Evolutionary conservation across 495 filamentous ascomycete species (phyloP).

Genomic region (Penicillium fimorum): DNA sequence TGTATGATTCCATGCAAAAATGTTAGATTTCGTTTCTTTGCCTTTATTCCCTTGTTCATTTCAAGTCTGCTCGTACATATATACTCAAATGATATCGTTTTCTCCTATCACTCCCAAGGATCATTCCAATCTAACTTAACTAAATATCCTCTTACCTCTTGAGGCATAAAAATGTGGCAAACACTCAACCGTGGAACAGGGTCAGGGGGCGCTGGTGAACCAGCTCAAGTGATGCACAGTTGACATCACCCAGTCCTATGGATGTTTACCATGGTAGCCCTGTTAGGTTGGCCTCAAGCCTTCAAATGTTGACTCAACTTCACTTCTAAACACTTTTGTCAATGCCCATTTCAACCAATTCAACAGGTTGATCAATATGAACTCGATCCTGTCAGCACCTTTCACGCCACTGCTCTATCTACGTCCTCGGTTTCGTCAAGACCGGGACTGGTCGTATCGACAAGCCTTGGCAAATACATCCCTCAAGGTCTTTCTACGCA

Average conservation of each 20-base stretch:
- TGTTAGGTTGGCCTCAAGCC: not conserved
- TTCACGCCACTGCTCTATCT: constrained; percentile 15
- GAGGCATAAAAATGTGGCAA: not conserved
- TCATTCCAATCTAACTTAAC: not conserved
- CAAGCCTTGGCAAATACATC: constrained; percentile 20
- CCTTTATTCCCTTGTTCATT: not conserved
- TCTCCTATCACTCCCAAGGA: not conserved
- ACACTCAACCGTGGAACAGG: not conserved
- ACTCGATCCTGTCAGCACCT: not conserved
- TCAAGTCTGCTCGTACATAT: not conserved
- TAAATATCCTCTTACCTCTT: not conserved
- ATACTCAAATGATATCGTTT: constrained; percentile 1
- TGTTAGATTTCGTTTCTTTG: constrained; percentile 3
- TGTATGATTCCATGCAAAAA: constrained; percentile 18
- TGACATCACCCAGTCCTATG: not conserved
- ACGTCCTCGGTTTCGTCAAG: constrained; percentile 16
- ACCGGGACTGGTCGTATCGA: constrained; percentile 25
- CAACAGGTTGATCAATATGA: not conserved
- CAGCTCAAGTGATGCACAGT: not conserved
- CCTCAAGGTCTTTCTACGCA: constrained; percentile 13
- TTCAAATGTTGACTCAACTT: not conserved
- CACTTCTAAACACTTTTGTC: not conserved
- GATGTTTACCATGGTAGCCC: too few species aligned
- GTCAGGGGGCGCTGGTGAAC: not conserved
- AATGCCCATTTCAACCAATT: not conserved